Base-by-base conservation (phyloP, 148 eudicot genomes). In the Cornus florida region DNA sequence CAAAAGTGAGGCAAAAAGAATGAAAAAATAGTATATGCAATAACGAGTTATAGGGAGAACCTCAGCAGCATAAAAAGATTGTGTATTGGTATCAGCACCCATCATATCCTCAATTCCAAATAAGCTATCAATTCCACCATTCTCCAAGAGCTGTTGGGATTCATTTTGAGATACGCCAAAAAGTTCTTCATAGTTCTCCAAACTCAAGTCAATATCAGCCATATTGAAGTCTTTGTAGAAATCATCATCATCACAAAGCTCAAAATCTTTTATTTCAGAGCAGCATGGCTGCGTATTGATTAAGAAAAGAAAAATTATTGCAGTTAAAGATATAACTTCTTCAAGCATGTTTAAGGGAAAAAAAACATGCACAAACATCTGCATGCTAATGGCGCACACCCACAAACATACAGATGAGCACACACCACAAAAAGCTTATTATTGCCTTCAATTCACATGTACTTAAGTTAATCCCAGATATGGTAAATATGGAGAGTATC, bases 141-240 rank as follows among this genome's bases (percentile, higher is more conserved):
- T 85, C 75, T 87, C 88, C 59, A 87, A 79, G 57, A 85, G 79
- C 69, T 81, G 77, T 75, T 87, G 86, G 32, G 88, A 85, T 33
- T 83, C 82, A 48, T 79, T 83, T 46, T 76, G 88, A 70, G 86
- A 81, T 39, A 83, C 66, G 66, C 86, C 90, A 24, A 87, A 87
- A 76, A 87, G 86, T 78, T 85, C 90, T 2, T 87, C 85, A 75
- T 87, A 87, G 80, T 85, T 87, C 32, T 85, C 88, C 76, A 87
- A 71, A 74, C 83, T 83, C 39, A 83, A 56, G 74, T 85, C 90
- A 73, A 87, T 79, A 75, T 73, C 85, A 71, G 83, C 90, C 86
- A 87, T 81, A 83, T 83, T 78, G 35, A 87, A 70, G 62, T 83
- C 86, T 59, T 75, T 83, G 73, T 28, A 85, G n/a, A 53, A 86